phyloP scores from a whole-genome alignment of 805 yeast species.

The Metschnikowia baotianmanensis region DNA sequence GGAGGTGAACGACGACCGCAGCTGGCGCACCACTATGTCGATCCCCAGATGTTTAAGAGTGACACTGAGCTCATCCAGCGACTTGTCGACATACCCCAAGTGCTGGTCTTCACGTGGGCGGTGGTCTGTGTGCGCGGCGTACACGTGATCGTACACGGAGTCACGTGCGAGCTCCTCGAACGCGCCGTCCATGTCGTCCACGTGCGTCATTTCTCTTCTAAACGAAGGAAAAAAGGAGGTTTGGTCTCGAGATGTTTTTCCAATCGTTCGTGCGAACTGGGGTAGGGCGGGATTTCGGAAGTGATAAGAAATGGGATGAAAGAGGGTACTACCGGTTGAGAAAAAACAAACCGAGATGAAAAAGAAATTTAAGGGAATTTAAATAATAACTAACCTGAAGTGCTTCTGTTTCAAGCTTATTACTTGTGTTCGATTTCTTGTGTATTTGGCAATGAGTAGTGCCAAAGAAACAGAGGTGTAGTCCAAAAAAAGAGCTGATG shows the following conservation, averaged over 20 bases:
- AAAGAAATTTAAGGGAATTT: no score
- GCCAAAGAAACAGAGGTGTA: no score
- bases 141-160: constrained; percentile 31
- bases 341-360: no score
- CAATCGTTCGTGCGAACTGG: not conserved
- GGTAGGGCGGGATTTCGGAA: no score
- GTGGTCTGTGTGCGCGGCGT: constrained; percentile 29
- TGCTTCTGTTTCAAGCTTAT: no score
- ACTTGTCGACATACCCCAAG: constrained; percentile 37
- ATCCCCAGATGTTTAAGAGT: constrained; percentile 20
- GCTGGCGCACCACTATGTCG: constrained; percentile 33
- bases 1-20: constrained; percentile 33
- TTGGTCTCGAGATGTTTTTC: not conserved
- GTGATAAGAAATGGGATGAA: no score
- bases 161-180: constrained; percentile 11
- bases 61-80: constrained; percentile 23
- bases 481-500: no score
- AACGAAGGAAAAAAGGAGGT: not conserved
- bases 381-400: no score
- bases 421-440: no score
- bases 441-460: no score
- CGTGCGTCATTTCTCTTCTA: not conserved
- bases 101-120: constrained; percentile 26
- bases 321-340: no score
- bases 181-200: constrained; percentile 1